Conservation (phyloP, 352 stramenopile species). For the Elongisporangium undulatum region DNA sequence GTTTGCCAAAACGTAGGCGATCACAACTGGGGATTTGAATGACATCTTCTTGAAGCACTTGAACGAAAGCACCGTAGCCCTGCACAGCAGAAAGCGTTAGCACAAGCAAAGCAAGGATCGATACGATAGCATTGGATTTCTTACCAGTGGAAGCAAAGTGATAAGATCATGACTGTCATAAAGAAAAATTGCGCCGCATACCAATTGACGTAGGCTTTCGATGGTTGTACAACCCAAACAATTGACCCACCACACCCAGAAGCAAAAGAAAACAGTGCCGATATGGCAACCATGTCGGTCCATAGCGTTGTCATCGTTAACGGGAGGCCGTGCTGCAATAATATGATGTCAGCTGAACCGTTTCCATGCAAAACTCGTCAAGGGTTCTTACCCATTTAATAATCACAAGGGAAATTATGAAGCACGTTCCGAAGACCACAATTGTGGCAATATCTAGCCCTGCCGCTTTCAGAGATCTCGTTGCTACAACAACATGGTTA, state of each 20-base stretch:
- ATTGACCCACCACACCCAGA: constrained; percentile 71
- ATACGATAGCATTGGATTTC: not conserved
- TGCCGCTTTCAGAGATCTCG: constrained; percentile 46
- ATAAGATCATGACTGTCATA: constrained; percentile 84
- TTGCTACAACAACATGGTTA: constrained; percentile 6
- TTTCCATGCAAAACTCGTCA: not conserved
- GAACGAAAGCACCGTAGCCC: constrained; percentile 71
- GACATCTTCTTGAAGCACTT: constrained; percentile 87
- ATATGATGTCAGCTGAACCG: not conserved
- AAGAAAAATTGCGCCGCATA: constrained; percentile 87
- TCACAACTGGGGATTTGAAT: constrained; percentile 70
- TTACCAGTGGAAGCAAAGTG: constrained; percentile 82
- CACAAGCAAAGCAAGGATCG: constrained; percentile 3
- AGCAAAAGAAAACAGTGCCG: constrained; percentile 77
- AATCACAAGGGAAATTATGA: constrained; percentile 80
- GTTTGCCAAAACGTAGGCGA: constrained; percentile 68
- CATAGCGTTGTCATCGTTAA: constrained; percentile 80
- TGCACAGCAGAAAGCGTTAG: not conserved
- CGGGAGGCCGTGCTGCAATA: constrained; percentile 56
- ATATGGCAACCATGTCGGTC: constrained; percentile 85
- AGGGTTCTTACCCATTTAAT: constrained; percentile 54
- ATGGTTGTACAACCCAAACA: constrained; percentile 82
- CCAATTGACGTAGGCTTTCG: constrained; percentile 81
- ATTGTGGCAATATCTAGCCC: constrained; percentile 65
- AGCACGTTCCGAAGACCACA: constrained; percentile 70